Conservation (phyloP, 2,329 filamentous ascomycete species). For the Microdochium nivale region DNA sequence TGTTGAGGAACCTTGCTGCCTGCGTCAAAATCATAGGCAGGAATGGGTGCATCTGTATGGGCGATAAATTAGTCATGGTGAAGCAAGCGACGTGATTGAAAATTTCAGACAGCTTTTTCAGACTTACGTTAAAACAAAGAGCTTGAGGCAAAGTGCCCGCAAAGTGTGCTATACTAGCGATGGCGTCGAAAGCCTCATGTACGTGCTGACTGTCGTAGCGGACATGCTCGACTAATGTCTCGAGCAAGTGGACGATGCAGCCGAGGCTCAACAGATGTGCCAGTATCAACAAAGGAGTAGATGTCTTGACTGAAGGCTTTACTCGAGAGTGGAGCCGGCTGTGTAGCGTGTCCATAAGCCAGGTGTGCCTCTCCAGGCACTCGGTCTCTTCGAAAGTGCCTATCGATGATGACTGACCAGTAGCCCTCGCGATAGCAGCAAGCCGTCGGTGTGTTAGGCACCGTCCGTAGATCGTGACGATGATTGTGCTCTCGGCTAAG, state of each 20-base stretch:
- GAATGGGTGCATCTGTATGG: not conserved
- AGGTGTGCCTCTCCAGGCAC: not conserved
- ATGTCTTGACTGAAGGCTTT: not conserved
- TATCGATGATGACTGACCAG: not conserved
- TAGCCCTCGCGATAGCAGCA: not conserved
- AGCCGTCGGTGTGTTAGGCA: not conserved
- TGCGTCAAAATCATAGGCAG: not conserved
- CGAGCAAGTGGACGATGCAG: not conserved
- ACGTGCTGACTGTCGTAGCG: not conserved
- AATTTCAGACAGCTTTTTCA: not conserved
- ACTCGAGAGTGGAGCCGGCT: not conserved
- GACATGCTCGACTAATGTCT: not conserved
- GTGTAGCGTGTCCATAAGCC: not conserved
- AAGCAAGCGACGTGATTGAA: too few species aligned
- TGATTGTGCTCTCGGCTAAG: not conserved
- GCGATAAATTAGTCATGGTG: too few species aligned
- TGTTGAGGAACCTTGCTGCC: not conserved
- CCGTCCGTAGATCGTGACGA: not conserved
- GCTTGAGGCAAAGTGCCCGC: not conserved
- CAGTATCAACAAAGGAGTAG: not conserved
- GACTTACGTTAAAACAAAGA: not conserved
- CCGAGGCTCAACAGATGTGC: not conserved
- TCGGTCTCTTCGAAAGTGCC: not conserved
- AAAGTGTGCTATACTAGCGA: not conserved
- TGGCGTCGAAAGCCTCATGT: not conserved